These are phyloP conservation scores for Serendipita sp. DNA, from an alignment of 768 basidiomycete genomes.

Conservation along the genomic window DNA sequence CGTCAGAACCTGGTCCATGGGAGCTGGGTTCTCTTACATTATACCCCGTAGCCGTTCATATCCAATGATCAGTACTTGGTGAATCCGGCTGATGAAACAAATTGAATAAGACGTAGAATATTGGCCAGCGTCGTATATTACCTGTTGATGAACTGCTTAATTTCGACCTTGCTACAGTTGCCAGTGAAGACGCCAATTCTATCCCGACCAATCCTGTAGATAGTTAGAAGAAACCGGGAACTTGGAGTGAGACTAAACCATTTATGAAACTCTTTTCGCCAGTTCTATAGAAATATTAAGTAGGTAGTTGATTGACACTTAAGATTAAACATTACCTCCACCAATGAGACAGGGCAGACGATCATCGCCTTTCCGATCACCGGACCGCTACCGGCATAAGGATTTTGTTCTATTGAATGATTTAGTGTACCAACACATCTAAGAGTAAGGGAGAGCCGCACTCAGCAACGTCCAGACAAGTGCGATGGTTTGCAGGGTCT, in stretches of 20 bases:
- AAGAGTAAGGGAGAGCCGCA: constrained; percentile 24
- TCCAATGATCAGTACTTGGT: constrained; percentile 84
- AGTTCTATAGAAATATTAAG: constrained; percentile 43
- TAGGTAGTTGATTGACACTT: neutral
- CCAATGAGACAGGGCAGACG: constrained; percentile 84
- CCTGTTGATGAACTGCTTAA: constrained; percentile 65
- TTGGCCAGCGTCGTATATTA: constrained; percentile 17
- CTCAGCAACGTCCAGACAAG: constrained; percentile 86
- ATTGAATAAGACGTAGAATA: neutral
- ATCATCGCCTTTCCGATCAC: constrained; percentile 70
- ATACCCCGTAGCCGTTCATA: constrained; percentile 81
- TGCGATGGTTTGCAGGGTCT: constrained; percentile 89
- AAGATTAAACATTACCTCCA: constrained; percentile 39
- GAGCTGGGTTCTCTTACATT: constrained; percentile 34
- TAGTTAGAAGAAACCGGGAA: neutral
- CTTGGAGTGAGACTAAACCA: constrained; percentile 45
- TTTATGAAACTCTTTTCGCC: constrained; percentile 90
- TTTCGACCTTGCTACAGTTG: constrained; percentile 37
- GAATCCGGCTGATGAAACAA: constrained; percentile 35
- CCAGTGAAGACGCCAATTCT: constrained; percentile 43
- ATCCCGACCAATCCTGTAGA: constrained; percentile 37
- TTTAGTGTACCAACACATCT: neutral
- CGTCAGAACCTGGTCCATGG: neutral
- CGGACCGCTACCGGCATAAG: constrained; percentile 42
- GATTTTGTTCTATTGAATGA: constrained; percentile 56